Evolutionary conservation across 345 rosid species (phyloP), one percentile per base, ranked within the genome.

Genomic region (Ricinus communis): DNA sequence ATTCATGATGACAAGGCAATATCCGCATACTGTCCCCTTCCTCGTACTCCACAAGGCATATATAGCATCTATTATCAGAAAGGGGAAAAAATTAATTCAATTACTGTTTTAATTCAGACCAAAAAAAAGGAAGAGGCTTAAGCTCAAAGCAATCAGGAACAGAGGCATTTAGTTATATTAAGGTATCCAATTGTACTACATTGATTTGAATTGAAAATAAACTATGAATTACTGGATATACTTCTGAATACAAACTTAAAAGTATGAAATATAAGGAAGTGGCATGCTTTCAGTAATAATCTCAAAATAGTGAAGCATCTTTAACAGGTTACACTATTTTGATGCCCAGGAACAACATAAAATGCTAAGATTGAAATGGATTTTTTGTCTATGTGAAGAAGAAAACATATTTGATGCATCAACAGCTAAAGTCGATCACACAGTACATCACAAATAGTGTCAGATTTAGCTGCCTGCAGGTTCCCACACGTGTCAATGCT

Each of bases 41-140:
- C 79, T 92, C 98, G 21, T 92, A 95, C 81, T 95, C 99, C 77
- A 90, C 89, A 62, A 95, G 97, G 85, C 99, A 95, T 80, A 95
- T 95, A 70, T 90, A 95, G 69, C 99, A 92, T 82, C 99, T 92
- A 86, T 71, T 49, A 43, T 55, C 65, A 22, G 16, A 50, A 57
- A 21, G 22, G 21, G 53, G 13, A 13, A 33, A 41, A 10, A 57
- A 25, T 31, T 21, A 46, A 27, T 18, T 50, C n/a, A n/a, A 3
- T 16, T 2, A 18, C 52, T 69, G 8, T 43, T 43, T 38, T 24
- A 41, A 60, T 18, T 11, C 11, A 70, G 60, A 72, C 45, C 0
- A 55, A 41, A 36, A 33, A 47, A 57, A 11, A 28, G 36, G 64
- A 67, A 47, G 61, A 66, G 47, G 47, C 12, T 16, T 56, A 72